Evolutionary conservation across 2,329 filamentous ascomycete genomes (phyloP), one percentile per base, ranked within the genome.

Genomic region (Bertia moriformis): DNA sequence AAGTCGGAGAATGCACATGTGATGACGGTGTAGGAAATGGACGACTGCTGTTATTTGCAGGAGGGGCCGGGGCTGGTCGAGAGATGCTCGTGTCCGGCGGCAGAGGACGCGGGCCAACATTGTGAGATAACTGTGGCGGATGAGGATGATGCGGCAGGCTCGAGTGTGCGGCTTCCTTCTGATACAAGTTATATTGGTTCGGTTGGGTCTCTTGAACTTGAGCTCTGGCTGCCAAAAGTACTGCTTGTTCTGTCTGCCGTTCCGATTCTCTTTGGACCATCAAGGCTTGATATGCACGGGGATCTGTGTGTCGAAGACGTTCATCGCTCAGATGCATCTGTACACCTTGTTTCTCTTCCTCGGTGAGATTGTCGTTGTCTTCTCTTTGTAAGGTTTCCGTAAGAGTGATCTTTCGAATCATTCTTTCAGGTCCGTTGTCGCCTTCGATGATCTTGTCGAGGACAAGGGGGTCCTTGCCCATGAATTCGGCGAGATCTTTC

Each of bases 391-490:
- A 65, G 0, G 63, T 69, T 42, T 69, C 62, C 1, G 64, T 67
- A 14, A 66, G 53, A 10, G 50, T 54, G 38, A 71, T 62, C 4
- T 42, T 44, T 5, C 49, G 50, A 17, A 59, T 49, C n/a, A n/a
- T n/a, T n/a, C 24, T 10, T 29, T 29, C 24, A 10, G 53, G 54
- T 18, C 35, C 37, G 12, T 43, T 35, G 17, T 49, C 41, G 7
- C 38, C 41, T 13, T 41, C 40, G 3, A 66, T 47, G 4, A 66
- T 50, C 20, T 46, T 45, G 46, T 74, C 71, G 3, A 77, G 51
- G 2, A 75, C 67, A 3, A 55, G 43, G 2, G 57, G 55, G 47
- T 77, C 72, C 42, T 67, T 71, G 3, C 67, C 69, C 12, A 57
- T 44, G 40, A 58, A 63, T 24, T 60, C 56, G 0, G 48, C 45